phyloP scores from a whole-genome alignment of 2,329 filamentous ascomycete genomes.

The Verticillium longisporum region DNA sequence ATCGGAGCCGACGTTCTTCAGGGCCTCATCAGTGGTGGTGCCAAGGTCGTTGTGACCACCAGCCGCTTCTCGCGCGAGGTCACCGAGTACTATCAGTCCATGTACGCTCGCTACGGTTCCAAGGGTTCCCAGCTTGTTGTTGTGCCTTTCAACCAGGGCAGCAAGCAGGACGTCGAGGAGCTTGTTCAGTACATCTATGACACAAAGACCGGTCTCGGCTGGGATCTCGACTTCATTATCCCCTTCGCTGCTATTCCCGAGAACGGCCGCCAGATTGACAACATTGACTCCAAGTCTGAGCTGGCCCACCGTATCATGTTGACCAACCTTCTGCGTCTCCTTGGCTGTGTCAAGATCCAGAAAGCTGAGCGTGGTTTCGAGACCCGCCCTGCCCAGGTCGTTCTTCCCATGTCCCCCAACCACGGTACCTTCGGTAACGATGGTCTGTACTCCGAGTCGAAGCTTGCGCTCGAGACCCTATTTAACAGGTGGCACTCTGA shows the following conservation, averaged over 20 bases:
- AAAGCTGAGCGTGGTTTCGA: conserved; percentile 85
- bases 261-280: conserved; percentile 95
- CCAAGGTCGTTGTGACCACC: conserved; percentile 94
- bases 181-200: conserved; percentile 96
- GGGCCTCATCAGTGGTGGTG: conserved; percentile 91
- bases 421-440: conserved; percentile 98
- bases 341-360: conserved; percentile 85
- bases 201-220: conserved; percentile 89
- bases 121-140: conserved; percentile 95
- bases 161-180: conserved; percentile 94
- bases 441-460: conserved; percentile 96
- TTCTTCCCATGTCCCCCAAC: conserved; percentile 92
- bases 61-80: conserved; percentile 95
- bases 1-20: conserved; percentile 96
- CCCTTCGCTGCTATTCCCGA: conserved; percentile 97
- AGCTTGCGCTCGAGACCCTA: conserved; percentile 91
- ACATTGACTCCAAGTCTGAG: conserved; percentile 94
- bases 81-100: conserved; percentile 97
- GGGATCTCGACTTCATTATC: conserved; percentile 94
- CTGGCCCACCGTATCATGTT: conserved; percentile 98
- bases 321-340: conserved; percentile 87
- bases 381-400: conserved; percentile 93
- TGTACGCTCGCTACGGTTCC: conserved; percentile 92
- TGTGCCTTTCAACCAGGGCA: conserved; percentile 98
- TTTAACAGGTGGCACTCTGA: conserved; percentile 99